Conservation (phyloP, 2,329 filamentous ascomycete genomes). For the Botrytis squamosa region DNA sequence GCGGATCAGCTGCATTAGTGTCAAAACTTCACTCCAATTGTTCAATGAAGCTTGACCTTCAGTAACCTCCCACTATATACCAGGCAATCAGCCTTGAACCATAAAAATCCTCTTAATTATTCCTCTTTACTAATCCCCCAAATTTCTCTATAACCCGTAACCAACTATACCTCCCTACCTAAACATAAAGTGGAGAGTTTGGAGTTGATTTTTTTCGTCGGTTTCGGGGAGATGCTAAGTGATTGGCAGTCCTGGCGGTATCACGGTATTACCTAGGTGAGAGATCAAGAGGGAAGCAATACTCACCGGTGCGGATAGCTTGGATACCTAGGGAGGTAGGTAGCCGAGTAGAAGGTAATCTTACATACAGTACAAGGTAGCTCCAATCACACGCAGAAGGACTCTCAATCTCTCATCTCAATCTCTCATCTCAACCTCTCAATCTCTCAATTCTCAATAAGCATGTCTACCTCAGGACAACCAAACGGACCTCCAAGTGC, state of each 20-base stretch:
- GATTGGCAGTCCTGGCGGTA: neutral
- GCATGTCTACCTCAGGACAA: conserved; percentile 44
- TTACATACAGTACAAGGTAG: neutral
- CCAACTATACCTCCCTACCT: neutral
- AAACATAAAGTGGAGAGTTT: neutral
- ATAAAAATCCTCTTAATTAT: neutral
- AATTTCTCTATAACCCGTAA: neutral
- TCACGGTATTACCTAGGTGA: neutral
- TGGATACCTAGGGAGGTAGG: neutral
- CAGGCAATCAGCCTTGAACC: neutral
- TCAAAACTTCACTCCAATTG: conserved; percentile 1
- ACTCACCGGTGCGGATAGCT: neutral
- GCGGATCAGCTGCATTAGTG: conserved; percentile 35
- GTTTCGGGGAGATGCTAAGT: neutral
- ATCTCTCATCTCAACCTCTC: neutral
- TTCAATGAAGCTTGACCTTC: neutral
- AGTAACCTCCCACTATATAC: neutral
- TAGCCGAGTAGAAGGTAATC: neutral
- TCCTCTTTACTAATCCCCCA: neutral
- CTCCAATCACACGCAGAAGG: neutral
- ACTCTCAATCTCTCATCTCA: neutral
- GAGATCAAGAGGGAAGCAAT: neutral
- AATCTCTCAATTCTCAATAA: neutral
- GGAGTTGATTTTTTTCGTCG: neutral
- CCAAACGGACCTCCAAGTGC: conserved; percentile 46